A percentile compares a stretch with the other conserved stretches of the same genome.
phyloP scores from a whole-genome alignment of 2,329 filamentous ascomycete genomes.

The Bipolaris gigantea region DNA sequence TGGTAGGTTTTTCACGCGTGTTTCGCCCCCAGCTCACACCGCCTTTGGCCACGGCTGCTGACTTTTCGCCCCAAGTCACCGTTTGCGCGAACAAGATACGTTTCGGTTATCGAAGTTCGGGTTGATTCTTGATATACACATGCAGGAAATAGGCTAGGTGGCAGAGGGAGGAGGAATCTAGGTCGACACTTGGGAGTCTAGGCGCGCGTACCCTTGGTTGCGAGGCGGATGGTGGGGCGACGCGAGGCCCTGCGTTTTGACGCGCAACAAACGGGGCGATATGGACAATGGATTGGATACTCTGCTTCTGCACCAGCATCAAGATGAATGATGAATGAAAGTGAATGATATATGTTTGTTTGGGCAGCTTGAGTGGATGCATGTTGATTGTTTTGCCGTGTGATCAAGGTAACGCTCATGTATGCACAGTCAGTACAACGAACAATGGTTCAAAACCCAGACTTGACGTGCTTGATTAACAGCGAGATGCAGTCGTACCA shows the following conservation, averaged over 20 bases:
- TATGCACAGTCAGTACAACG: too few species aligned
- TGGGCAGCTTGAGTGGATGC: neutral
- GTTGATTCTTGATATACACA: conserved; percentile 17
- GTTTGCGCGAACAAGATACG: conserved; percentile 23
- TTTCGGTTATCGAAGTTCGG: conserved; percentile 20
- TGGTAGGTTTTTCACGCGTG: conserved; percentile 5
- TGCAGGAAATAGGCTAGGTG: conserved; percentile 28
- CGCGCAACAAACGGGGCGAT: conserved; percentile 13
- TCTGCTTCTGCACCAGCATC: conserved; percentile 18
- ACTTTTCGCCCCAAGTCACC: conserved; percentile 12
- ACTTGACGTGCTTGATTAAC: too few species aligned
- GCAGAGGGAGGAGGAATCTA: conserved; percentile 17
- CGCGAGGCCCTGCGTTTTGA: conserved; percentile 1
- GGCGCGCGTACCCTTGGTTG: conserved; percentile 20
- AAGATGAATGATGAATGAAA: conserved; percentile 2
- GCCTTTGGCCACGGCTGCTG: conserved; percentile 8
- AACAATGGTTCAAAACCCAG: too few species aligned
- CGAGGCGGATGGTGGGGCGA: conserved; percentile 18
- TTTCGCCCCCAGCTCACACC: neutral
- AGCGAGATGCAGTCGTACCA: too few species aligned
- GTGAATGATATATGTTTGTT: neutral
- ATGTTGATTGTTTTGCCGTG: neutral
- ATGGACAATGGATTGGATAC: conserved; percentile 9
- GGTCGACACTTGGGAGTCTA: conserved; percentile 29
- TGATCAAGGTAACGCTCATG: too few species aligned